Conservation (phyloP, 163 green algal genomes). For the Chlamydomonas reinhardtii region DNA sequence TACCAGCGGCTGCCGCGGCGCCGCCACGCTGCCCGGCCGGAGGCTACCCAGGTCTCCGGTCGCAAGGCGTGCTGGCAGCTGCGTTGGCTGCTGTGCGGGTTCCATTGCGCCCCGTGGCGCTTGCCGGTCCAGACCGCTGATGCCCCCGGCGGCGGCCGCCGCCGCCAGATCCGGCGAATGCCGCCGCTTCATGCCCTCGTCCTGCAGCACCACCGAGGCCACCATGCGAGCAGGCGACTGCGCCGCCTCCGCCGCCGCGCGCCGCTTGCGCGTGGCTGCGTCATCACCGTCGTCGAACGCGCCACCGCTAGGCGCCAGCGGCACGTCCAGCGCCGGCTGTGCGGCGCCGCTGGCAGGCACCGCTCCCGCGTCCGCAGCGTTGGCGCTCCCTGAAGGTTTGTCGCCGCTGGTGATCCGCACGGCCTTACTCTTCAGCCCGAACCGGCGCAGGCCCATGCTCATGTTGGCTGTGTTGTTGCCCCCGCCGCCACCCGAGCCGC, state of each 20-base stretch:
- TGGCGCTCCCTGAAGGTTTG: neutral
- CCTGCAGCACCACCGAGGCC: constrained; percentile 26
- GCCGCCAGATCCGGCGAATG: constrained; percentile 32
- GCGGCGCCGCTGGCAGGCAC: too few relatives aligned
- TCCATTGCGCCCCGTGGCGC: too few relatives aligned
- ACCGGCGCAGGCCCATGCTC: constrained; percentile 59
- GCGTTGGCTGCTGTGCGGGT: too few relatives aligned
- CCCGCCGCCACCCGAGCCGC: neutral
- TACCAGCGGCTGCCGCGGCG: too few relatives aligned
- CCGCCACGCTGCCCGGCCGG: too few relatives aligned
- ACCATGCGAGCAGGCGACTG: constrained; percentile 18
- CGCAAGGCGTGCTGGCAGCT: too few relatives aligned
- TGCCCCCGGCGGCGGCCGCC: too few relatives aligned
- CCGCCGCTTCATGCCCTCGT: constrained; percentile 52
- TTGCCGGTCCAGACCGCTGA: too few relatives aligned
- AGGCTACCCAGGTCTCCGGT: too few relatives aligned
- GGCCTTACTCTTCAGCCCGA: constrained; percentile 70
- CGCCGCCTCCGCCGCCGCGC: constrained; percentile 30
- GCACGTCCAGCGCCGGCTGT: neutral
- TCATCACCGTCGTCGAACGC: constrained; percentile 35
- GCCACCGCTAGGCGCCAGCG: neutral
- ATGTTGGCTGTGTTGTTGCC: constrained; percentile 54
- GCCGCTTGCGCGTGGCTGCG: constrained; percentile 48
- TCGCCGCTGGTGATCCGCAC: constrained; percentile 50
- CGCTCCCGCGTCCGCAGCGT: too few relatives aligned